Evolutionary conservation across 306 rosid species (phyloP).

Genomic region (Cyamopsis tetragonoloba): DNA sequence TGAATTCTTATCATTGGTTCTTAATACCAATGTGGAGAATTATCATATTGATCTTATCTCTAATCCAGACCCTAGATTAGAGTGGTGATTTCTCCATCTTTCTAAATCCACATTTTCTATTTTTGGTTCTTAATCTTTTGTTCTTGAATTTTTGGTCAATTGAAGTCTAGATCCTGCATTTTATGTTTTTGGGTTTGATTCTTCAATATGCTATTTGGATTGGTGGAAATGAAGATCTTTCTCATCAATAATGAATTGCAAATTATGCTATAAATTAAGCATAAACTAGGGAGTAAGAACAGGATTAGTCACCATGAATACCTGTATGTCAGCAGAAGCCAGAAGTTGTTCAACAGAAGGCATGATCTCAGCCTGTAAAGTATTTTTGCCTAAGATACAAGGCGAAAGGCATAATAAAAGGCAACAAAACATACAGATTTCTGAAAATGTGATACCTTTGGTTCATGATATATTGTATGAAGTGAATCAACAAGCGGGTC

Average conservation of each 20-base stretch:
- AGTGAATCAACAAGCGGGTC: conserved; percentile 72
- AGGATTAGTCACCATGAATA: conserved; percentile 19
- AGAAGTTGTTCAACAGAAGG: conserved; percentile 79
- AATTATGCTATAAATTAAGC: conserved; percentile 12
- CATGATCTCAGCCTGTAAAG: conserved; percentile 80
- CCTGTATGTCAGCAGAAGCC: conserved; percentile 84
- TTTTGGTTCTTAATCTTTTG: no score
- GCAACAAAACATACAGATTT: background rate
- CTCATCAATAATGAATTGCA: background rate
- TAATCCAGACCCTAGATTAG: no score
- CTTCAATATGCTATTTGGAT: no score
- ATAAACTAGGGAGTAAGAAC: background rate
- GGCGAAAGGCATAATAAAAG: conserved; percentile 21
- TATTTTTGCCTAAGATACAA: conserved; percentile 21
- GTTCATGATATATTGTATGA: conserved; percentile 78
- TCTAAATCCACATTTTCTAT: no score
- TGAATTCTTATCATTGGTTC: no score
- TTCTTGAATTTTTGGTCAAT: no score
- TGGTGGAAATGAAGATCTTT: no score
- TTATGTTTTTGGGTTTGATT: no score
- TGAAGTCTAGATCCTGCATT: no score
- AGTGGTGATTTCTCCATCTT: no score
- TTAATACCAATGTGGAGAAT: no score
- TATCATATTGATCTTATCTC: no score
- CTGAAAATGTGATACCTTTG: conserved; percentile 54